A percentile compares a stretch with the other conserved stretches of the same genome.
These are phyloP conservation scores for Penicillium cinerascens DNA, from an alignment of 495 filamentous ascomycete species.

Conservation along the genomic window DNA sequence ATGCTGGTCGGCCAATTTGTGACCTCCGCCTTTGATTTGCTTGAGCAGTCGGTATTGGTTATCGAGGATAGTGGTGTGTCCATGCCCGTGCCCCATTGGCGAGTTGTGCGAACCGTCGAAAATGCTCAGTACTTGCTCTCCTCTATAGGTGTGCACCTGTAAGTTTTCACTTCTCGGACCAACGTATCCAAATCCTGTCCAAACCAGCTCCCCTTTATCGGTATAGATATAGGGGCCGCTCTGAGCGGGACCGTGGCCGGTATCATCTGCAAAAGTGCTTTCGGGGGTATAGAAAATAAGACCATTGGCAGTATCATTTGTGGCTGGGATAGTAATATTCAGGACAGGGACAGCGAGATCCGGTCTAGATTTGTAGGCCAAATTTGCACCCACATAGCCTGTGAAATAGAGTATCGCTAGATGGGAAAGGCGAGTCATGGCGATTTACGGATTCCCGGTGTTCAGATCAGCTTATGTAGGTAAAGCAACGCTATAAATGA, in stretches of 20 bases:
- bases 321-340: slow-evolving; percentile 48
- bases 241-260: slow-evolving; percentile 43
- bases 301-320: slow-evolving; percentile 36
- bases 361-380: slow-evolving; percentile 37
- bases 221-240: slow-evolving; percentile 48
- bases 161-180: slow-evolving; percentile 42
- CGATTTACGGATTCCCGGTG: not conserved
- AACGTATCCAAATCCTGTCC: slow-evolving; percentile 46
- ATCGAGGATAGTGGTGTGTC: slow-evolving; percentile 41
- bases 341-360: slow-evolving; percentile 46
- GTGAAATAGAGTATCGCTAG: slow-evolving; percentile 1
- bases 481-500: too few species aligned
- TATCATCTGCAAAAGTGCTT: slow-evolving; percentile 37
- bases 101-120: slow-evolving; percentile 50
- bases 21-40: slow-evolving; percentile 39
- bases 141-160: slow-evolving; percentile 32
- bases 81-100: slow-evolving; percentile 44
- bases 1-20: slow-evolving; percentile 43
- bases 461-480: too few species aligned
- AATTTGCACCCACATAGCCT: slow-evolving; percentile 4
- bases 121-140: slow-evolving; percentile 41
- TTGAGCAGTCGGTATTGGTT: slow-evolving; percentile 42
- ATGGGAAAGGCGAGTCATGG: not conserved
- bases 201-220: slow-evolving; percentile 43
- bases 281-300: slow-evolving; percentile 51